These are phyloP conservation scores for Microcos paniculata DNA, from an alignment of 345 rosid species.

Conservation along the genomic window DNA sequence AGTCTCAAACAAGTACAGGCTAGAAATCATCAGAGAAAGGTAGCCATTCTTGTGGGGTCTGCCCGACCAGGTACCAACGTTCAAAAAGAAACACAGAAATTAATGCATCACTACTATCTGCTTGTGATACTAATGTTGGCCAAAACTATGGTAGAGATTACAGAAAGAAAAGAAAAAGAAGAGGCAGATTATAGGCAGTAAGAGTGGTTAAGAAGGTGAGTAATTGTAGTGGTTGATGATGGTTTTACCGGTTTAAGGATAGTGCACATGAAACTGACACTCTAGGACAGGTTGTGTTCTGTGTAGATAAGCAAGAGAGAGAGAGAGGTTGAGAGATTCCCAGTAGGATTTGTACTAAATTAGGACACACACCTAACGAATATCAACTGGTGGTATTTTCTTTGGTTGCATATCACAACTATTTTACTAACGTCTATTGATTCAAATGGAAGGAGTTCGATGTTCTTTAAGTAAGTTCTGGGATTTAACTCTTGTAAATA, in stretches of 20 bases:
- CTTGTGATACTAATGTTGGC: conserved; percentile 4
- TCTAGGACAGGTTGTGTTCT: conserved; percentile 20
- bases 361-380: background rate
- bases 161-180: background rate
- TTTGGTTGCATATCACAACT: too few species aligned
- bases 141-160: conserved; percentile 9
- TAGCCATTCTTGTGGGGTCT: conserved; percentile 18
- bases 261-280: conserved; percentile 41
- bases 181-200: conserved; percentile 4
- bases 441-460: too few species aligned
- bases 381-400: background rate
- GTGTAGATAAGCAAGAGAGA: conserved; percentile 31
- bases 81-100: background rate
- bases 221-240: conserved; percentile 27
- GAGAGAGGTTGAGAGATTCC: conserved; percentile 23
- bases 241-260: conserved; percentile 27
- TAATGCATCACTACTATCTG: background rate
- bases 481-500: too few species aligned
- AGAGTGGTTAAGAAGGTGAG: conserved; percentile 17
- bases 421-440: too few species aligned
- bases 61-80: background rate
- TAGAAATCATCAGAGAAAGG: conserved; percentile 14
- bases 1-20: conserved; percentile 10
- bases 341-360: background rate
- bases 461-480: too few species aligned